Conservation (phyloP, 345 rosid species). For the Gossypium stocksii region DNA sequence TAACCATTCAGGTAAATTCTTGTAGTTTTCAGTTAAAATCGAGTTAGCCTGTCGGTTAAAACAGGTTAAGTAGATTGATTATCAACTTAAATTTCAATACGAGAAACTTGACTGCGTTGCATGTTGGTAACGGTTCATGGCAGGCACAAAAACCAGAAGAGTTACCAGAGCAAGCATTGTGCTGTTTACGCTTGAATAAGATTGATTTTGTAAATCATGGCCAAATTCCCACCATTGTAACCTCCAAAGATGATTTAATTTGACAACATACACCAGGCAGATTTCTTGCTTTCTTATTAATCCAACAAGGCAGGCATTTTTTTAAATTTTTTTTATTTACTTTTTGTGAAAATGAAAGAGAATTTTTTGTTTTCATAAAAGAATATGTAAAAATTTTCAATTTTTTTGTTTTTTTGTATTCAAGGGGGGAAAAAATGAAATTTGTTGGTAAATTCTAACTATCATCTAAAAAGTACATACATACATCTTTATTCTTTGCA, state of each 20-base stretch:
- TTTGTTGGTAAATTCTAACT: conserved; percentile 10
- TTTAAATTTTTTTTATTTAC: background rate
- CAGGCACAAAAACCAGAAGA: conserved; percentile 95
- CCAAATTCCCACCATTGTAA: conserved; percentile 64
- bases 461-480: background rate
- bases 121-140: background rate
- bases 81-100: background rate
- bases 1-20: conserved; percentile 79
- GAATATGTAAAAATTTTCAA: background rate
- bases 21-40: background rate
- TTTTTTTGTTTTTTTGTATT: background rate
- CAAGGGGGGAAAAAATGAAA: background rate
- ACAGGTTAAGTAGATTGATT: too few species aligned
- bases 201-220: conserved; percentile 79
- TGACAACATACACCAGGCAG: background rate
- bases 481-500: background rate
- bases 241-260: conserved; percentile 34
- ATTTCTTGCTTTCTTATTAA: background rate
- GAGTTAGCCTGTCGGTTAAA: too few species aligned
- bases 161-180: conserved; percentile 75
- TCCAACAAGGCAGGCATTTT: background rate
- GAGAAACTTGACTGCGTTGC: background rate
- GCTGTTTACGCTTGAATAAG: conserved; percentile 82
- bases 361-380: background rate
- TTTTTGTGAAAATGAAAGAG: background rate